Evolutionary conservation across 441 rosid species (phyloP).

Genomic region (Gossypium lobatum): DNA sequence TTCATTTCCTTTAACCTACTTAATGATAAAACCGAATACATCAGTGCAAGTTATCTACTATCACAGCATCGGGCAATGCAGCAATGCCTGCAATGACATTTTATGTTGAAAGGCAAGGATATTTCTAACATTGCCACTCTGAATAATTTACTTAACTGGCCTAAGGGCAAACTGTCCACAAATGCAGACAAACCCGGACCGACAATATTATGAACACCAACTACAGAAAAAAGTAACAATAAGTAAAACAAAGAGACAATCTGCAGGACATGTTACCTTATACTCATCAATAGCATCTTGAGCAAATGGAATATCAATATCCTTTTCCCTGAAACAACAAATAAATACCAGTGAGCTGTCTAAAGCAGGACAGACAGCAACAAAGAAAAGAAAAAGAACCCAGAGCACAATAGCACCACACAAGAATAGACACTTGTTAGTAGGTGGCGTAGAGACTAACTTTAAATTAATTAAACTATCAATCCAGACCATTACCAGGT

Average conservation of each 20-base stretch:
- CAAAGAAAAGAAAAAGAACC: background rate
- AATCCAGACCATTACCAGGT: slow-evolving; percentile 61
- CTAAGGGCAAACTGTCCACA: background rate
- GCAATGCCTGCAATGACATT: background rate
- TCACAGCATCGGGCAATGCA: background rate
- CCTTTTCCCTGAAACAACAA: slow-evolving; percentile 79
- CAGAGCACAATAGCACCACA: slow-evolving; percentile 1
- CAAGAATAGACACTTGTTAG: background rate
- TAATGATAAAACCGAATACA: background rate
- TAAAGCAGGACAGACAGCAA: background rate
- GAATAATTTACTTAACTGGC: background rate
- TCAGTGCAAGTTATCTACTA: background rate
- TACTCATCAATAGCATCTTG: slow-evolving; percentile 94
- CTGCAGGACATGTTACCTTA: slow-evolving; percentile 48
- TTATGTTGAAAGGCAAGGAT: background rate
- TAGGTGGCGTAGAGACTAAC: background rate
- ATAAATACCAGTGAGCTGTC: background rate
- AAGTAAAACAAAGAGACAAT: background rate
- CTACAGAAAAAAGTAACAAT: background rate
- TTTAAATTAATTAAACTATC: background rate
- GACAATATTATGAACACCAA: background rate
- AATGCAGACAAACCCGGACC: background rate
- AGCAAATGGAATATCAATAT: slow-evolving; percentile 82
- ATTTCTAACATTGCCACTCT: background rate
- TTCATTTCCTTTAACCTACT: background rate